Percentiles rank a stretch among this genome's conserved stretches.
These are phyloP conservation scores for Lasiodiplodia theobromae DNA, from an alignment of 2,329 filamentous ascomycete species.

Conservation along the genomic window DNA sequence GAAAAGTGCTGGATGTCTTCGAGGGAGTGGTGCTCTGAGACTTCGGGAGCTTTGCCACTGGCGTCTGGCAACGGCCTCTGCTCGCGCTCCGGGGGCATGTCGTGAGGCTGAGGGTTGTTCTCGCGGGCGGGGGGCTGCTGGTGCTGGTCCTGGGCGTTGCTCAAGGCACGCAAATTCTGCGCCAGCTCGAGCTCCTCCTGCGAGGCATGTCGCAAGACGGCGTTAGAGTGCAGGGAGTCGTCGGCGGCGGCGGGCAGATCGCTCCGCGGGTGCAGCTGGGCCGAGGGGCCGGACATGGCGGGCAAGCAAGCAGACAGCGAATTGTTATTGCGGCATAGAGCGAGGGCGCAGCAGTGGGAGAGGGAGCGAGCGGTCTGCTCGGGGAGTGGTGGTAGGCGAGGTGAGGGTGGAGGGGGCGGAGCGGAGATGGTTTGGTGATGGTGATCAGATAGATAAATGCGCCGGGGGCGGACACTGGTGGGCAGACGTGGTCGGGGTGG, in stretches of 20 bases:
- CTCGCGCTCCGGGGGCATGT: neutral
- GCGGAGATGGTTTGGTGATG: constrained; percentile 30
- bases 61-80: constrained; percentile 23
- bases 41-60: constrained; percentile 38
- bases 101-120: constrained; percentile 31
- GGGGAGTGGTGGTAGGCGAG: neutral
- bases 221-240: constrained; percentile 9
- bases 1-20: constrained; percentile 46
- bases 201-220: constrained; percentile 52
- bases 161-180: constrained; percentile 52
- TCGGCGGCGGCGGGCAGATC: constrained; percentile 12
- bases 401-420: constrained; percentile 16
- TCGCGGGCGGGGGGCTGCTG: constrained; percentile 32
- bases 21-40: constrained; percentile 48
- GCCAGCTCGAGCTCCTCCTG: constrained; percentile 60
- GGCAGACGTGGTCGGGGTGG: constrained; percentile 20
- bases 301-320: neutral
- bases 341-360: neutral
- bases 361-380: neutral
- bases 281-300: constrained; percentile 15
- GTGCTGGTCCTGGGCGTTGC: constrained; percentile 50
- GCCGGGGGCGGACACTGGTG: neutral
- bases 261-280: constrained; percentile 4
- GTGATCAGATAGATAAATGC: constrained; percentile 30
- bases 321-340: constrained; percentile 20